phyloP scores from a whole-genome alignment of 2,329 filamentous ascomycete species.

The Zymoseptoria ardabiliae region DNA sequence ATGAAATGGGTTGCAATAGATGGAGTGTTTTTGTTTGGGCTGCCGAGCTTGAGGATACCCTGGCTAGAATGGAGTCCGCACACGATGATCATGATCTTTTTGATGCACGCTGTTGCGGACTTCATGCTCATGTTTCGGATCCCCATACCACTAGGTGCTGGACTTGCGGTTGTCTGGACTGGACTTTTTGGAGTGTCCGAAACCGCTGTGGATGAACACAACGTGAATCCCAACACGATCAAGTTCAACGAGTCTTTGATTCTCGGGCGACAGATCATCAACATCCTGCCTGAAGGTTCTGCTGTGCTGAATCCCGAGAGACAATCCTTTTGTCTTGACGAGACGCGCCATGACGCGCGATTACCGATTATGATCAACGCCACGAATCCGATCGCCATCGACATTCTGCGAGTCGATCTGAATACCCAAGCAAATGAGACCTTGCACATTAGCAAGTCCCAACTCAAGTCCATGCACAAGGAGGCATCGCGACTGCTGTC shows the following conservation, averaged over 20 bases:
- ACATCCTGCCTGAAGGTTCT: constrained; percentile 89
- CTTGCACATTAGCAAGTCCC: constrained; percentile 64
- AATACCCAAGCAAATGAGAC: constrained; percentile 73
- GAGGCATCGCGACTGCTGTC: constrained; percentile 54
- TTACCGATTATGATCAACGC: constrained; percentile 91
- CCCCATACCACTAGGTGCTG: constrained; percentile 65
- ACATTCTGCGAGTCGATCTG: constrained; percentile 80
- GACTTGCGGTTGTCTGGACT: constrained; percentile 65
- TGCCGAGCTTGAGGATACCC: constrained; percentile 84
- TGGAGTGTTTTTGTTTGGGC: constrained; percentile 74
- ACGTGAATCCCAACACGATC: constrained; percentile 80
- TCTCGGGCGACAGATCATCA: constrained; percentile 92
- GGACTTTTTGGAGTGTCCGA: constrained; percentile 80
- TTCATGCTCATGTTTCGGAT: constrained; percentile 91
- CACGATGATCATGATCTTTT: constrained; percentile 63
- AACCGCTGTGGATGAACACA: constrained; percentile 84
- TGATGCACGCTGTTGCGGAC: constrained; percentile 65
- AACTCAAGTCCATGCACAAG: constrained; percentile 68
- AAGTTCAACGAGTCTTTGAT: constrained; percentile 90
- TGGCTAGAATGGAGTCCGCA: constrained; percentile 89
- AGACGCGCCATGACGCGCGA: constrained; percentile 51
- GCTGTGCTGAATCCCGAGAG: constrained; percentile 79
- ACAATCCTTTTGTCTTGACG: constrained; percentile 72
- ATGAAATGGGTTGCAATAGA: constrained; percentile 91
- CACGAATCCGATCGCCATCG: constrained; percentile 79